Percentiles rank a stretch among this genome's conserved stretches.
phyloP scores from a whole-genome alignment of 768 basidiomycete species.

The Trametes maxima region DNA sequence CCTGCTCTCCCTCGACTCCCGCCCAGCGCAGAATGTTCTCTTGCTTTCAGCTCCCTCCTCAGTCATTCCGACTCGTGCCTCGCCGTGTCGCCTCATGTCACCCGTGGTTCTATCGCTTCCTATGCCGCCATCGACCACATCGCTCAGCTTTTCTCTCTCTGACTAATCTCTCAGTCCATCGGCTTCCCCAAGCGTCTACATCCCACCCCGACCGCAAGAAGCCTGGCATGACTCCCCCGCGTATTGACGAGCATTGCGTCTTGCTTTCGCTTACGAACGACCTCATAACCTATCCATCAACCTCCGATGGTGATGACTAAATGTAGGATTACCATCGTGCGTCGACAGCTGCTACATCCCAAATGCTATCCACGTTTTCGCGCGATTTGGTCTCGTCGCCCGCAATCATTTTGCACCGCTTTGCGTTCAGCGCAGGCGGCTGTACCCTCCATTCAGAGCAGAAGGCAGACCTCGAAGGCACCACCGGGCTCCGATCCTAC shows the following conservation, averaged over 20 bases:
- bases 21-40: constrained; percentile 8
- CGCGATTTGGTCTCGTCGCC: background rate
- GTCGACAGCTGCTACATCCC: background rate
- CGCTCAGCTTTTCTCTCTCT: constrained; percentile 1
- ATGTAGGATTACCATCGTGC: no score
- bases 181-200: constrained; percentile 5
- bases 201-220: constrained; percentile 1
- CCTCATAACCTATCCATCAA: background rate
- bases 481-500: constrained; percentile 15
- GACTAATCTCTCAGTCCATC: constrained; percentile 5
- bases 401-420: background rate
- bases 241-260: background rate
- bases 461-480: constrained; percentile 4
- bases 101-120: background rate
- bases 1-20: background rate
- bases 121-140: background rate
- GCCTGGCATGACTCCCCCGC: background rate
- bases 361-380: background rate
- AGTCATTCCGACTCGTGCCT: background rate
- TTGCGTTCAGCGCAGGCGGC: background rate
- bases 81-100: background rate
- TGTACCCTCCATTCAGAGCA: background rate
- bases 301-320: constrained; percentile 1
- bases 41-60: background rate
- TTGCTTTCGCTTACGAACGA: constrained; percentile 4